Evolutionary conservation across 495 filamentous ascomycete genomes (phyloP).

Genomic region (Bryoglossum gracile): DNA sequence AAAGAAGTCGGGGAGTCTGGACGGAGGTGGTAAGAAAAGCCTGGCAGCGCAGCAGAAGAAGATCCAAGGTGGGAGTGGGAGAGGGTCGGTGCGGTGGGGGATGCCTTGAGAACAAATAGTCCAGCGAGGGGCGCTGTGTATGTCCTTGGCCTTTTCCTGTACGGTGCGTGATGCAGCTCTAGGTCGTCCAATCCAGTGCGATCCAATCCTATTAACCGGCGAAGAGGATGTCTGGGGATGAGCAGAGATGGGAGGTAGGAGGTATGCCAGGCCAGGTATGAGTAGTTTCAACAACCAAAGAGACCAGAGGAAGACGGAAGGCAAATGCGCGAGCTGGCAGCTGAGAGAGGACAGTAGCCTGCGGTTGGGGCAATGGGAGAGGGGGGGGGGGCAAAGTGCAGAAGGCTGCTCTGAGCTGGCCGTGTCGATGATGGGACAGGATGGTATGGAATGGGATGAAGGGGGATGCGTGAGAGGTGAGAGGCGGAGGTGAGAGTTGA

Average conservation of each 20-base stretch:
- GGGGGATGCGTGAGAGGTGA: too few relatives aligned
- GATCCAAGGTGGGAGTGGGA: slow-evolving; percentile 13
- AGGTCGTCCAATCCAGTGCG: neutral
- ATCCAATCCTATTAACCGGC: neutral
- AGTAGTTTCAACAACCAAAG: too few relatives aligned
- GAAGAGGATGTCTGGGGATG: neutral
- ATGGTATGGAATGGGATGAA: too few relatives aligned
- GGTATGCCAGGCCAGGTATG: too few relatives aligned
- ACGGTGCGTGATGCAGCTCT: neutral
- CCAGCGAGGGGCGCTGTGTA: slow-evolving; percentile 7
- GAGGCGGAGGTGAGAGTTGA: neutral
- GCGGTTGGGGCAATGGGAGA: too few relatives aligned
- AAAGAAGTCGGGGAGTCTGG: slow-evolving; percentile 7
- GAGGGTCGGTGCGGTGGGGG: slow-evolving; percentile 8
- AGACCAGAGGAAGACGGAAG: too few relatives aligned
- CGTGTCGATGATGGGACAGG: slow-evolving; percentile 1
- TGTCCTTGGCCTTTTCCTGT: too few relatives aligned
- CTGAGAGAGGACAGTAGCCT: too few relatives aligned
- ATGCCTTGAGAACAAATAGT: slow-evolving; percentile 24
- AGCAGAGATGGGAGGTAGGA: too few relatives aligned
- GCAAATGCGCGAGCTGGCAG: neutral
- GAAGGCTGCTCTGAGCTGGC: neutral
- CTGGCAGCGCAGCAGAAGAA: slow-evolving; percentile 13
- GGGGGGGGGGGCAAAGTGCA: neutral
- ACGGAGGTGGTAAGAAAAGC: slow-evolving; percentile 21